Evolutionary conservation across 441 rosid genomes (phyloP).

Genomic region (Eutrema salsugineum): DNA sequence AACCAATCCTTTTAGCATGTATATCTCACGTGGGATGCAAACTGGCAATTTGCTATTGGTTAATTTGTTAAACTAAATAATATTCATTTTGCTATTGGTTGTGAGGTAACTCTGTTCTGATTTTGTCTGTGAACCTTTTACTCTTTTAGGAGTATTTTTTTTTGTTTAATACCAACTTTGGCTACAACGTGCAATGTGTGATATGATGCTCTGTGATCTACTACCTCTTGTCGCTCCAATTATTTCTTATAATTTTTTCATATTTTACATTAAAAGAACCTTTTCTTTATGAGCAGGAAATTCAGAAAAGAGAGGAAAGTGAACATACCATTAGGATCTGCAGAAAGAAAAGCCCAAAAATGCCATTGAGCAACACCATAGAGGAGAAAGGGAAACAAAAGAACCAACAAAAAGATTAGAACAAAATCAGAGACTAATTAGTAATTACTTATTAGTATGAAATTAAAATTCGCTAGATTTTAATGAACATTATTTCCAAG

Average conservation of each 20-base stretch:
- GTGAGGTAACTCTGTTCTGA: slow-evolving; percentile 19
- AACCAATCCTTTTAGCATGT: slow-evolving; percentile 26
- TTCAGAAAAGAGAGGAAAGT: background rate
- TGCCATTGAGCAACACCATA: slow-evolving; percentile 21
- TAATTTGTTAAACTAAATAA: background rate
- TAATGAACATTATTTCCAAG: background rate
- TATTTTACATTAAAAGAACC: background rate
- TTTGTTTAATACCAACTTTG: background rate
- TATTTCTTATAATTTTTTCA: background rate
- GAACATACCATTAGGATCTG: slow-evolving; percentile 86
- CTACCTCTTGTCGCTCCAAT: slow-evolving; percentile 20
- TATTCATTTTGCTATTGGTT: slow-evolving; percentile 8
- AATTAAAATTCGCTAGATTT: background rate
- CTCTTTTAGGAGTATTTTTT: background rate
- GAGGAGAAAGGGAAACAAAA: background rate
- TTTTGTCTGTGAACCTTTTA: slow-evolving; percentile 24
- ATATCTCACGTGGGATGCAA: slow-evolving; percentile 23
- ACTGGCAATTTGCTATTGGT: slow-evolving; percentile 25
- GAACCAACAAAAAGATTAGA: background rate
- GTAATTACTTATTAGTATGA: background rate
- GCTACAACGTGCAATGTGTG: slow-evolving; percentile 10
- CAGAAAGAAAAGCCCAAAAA: slow-evolving; percentile 21
- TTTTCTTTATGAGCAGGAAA: background rate
- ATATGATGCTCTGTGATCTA: slow-evolving; percentile 17
- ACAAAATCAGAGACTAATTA: background rate